Evolutionary conservation across 2,329 filamentous ascomycete species (phyloP), one percentile per base, ranked within the genome.

Genomic region (Setomelanomma holmii): DNA sequence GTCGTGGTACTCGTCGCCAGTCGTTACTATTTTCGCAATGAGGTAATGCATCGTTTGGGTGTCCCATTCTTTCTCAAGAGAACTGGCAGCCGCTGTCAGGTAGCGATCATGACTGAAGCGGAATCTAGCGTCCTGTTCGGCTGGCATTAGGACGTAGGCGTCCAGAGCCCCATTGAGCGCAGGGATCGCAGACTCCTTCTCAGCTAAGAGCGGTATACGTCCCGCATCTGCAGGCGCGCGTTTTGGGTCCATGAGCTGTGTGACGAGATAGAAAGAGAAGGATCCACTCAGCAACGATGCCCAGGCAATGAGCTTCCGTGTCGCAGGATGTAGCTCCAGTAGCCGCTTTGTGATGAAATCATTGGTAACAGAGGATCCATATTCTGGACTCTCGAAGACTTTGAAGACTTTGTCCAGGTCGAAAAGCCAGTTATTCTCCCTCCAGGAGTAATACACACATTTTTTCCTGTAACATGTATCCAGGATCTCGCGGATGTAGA

Each of bases 371-470:
- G 90, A 88, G 54, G 92, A 87, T 47, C 91, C 90, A 65, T 92
- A 89, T 51, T 88, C 86, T 42, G 91, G 87, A 38, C 88, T 86
- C 63, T 89, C 85, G 65, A 97, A 96, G 58, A 96, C 87, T 40
- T 89, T 86, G 67, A 96, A 96, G 1, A 97, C 85, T 58, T 84
- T 86, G 73, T 97, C 92, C 10, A 97, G 78, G 67, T 96, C 89
- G 69, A 88, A 97, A 22, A 66, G 43, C 93, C 93, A 98, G 40
- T 84, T 82, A 40, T 87, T 90, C 58, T 89, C 85, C 62, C 86
- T 87, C 81, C 95, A 96, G 56, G 92, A 91, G 73, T 96, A 97
- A 84, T 88, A 96, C 43, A 97, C 89, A 71, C 90, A 96, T 61
- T 88, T 88, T 68, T 91, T 95, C 35, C 90, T 86, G 71, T 96